phyloP scores from a whole-genome alignment of 163 green algal genomes.

The Scenedesmus sp. region DNA sequence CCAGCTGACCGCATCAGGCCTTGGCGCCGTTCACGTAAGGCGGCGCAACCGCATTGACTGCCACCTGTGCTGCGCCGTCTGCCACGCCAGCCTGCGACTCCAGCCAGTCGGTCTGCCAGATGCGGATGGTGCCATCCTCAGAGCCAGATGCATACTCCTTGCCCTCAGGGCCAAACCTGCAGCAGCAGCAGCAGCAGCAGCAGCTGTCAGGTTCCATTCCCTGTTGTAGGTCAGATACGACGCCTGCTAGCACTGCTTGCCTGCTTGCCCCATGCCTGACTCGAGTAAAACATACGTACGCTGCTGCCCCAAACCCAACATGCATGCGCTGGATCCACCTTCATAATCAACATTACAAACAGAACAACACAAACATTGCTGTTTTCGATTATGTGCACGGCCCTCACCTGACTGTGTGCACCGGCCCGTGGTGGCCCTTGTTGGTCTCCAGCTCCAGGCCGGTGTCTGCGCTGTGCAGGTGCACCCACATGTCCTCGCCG shows the following conservation, averaged over 20 bases:
- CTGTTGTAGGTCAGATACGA: too few species aligned
- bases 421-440: constrained; percentile 98
- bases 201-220: background rate
- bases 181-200: constrained; percentile 13
- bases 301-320: too few species aligned
- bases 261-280: too few species aligned
- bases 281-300: too few species aligned
- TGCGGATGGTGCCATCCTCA: constrained; percentile 98
- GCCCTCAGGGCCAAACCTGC: constrained; percentile 85
- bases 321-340: too few species aligned
- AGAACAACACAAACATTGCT: too few species aligned
- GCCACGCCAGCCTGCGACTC: constrained; percentile 20
- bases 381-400: background rate
- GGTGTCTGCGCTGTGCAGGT: constrained; percentile 88
- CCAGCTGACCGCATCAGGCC: background rate
- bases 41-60: background rate
- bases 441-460: constrained; percentile 90
- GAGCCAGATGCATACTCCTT: constrained; percentile 91
- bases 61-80: background rate
- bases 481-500: constrained; percentile 99
- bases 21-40: background rate
- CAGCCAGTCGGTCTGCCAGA: constrained; percentile 83
- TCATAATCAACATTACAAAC: background rate
- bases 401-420: constrained; percentile 86
- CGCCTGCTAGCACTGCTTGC: too few species aligned